Base-by-base conservation (phyloP, 352 stramenopile species). In the Elongisporangium undulatum region DNA sequence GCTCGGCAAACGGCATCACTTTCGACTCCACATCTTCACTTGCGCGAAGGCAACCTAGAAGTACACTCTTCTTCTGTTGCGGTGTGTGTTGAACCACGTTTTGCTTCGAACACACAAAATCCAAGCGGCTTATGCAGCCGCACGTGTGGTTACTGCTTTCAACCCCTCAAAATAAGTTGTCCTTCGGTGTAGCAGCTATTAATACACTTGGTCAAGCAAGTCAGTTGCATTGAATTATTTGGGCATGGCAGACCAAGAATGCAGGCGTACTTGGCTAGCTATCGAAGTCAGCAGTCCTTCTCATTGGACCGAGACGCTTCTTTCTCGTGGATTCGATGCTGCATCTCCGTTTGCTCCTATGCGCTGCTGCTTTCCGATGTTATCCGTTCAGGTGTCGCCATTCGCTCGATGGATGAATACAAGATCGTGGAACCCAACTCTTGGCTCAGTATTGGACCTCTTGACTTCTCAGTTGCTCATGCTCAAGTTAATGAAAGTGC, bases 321-420 rank as follows among this genome's bases (percentile, higher is more conserved):
- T 20, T 59, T 71, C 62, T 61, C 53, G 23, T 61, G 41, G 50
- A 57, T 55, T 39, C 21, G 54, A 9, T 48, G 13, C 15, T 17
- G 64, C 16, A 21, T 59, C 12, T 67, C 56, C 10, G 21, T 71
- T 8, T 21, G 64, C 41, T 63, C 64, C 2, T 71, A 68, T 26
- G 20, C 24, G 15, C 54, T 71, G 12, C 17, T 68, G n/a, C 50
- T 68, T 23, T 67, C 61, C 13, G 64, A 71, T 13, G 61, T 67
- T 2, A 39, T 65, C 15, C 56, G 64, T 2, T 58, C 64, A 15
- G 51, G 58, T 8, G 4, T 55, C 10, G 49, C 21, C 20, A 53
- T 66, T 13, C 45, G 15, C 13, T 45, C 34, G 34, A 55, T n/a
- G 19, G 51, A 20, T 4, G 17, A 49, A 7, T 54, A 50, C 13